Conservation (phyloP, 2,329 filamentous ascomycete species). For the Trichoderma guizhouense region DNA sequence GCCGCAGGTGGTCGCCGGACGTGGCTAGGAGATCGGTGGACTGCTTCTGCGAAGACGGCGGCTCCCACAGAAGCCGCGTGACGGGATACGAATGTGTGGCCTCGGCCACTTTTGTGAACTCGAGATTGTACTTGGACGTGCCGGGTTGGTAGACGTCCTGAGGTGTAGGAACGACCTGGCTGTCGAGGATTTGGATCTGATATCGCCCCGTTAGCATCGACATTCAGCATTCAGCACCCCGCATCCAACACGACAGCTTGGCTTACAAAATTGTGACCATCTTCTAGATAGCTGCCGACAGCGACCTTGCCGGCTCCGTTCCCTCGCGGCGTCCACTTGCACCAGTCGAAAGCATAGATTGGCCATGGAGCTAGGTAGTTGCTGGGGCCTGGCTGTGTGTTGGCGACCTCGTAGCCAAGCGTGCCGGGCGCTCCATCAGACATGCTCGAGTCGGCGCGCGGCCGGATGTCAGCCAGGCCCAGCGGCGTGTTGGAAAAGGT, state of each 20-base stretch:
- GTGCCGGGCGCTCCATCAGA: slow-evolving; percentile 66
- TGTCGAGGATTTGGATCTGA: slow-evolving; percentile 95
- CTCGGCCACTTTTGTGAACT: slow-evolving; percentile 91
- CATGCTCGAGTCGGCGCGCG: slow-evolving; percentile 76
- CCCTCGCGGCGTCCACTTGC: slow-evolving; percentile 86
- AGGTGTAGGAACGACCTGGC: slow-evolving; percentile 69
- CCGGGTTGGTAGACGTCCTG: slow-evolving; percentile 67
- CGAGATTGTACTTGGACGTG: slow-evolving; percentile 70
- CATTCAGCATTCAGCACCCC: not conserved
- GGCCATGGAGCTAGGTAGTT: slow-evolving; percentile 95
- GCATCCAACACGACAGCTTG: not conserved
- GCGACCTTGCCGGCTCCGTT: slow-evolving; percentile 88
- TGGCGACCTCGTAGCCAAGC: slow-evolving; percentile 63
- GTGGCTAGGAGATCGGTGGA: slow-evolving; percentile 93
- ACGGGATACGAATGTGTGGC: slow-evolving; percentile 98
- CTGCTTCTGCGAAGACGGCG: slow-evolving; percentile 89
- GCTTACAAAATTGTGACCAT: slow-evolving; percentile 93
- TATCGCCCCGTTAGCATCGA: not conserved
- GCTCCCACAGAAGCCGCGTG: slow-evolving; percentile 92
- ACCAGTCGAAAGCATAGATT: slow-evolving; percentile 97
- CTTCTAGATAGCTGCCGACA: slow-evolving; percentile 92
- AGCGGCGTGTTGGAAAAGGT: slow-evolving; percentile 79
- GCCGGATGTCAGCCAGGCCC: slow-evolving; percentile 86
- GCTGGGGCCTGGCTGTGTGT: slow-evolving; percentile 69
- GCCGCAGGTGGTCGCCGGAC: slow-evolving; percentile 85